Base-by-base conservation (phyloP, 495 filamentous ascomycete species). In the Hyaloscypha hepaticicola region DNA sequence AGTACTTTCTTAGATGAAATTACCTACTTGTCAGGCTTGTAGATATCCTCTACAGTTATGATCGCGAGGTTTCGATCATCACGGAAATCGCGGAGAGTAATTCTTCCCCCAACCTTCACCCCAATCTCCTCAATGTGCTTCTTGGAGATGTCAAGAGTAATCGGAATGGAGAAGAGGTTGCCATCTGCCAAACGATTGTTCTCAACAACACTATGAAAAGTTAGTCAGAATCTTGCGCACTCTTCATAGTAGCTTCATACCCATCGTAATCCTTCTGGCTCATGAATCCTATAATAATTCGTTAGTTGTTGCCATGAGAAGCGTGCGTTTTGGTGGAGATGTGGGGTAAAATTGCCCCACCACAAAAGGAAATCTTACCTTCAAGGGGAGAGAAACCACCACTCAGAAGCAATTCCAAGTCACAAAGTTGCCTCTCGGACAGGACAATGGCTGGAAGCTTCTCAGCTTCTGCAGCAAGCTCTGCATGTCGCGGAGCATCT, bases 381-480 rank as follows among this genome's bases (percentile, higher is more conserved):
- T 98, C 96, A 24, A 99, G 85, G 56, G 95, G 95, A 68, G 92
- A 96, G 80, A 99, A 99, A 60, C 96, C 95, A 72, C 95, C 95
- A 79, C 87, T 97, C 78, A 98, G 86, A 67, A 99, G 89, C 81
- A 99, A 75, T 76, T 99, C 95, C 68, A 99, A 84, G 82, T 99
- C 95, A 78, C 95, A 99, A 24, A 99, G 86, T 78, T 99, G 95
- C 66, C 95, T 86, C 84, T 99, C 95, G 38, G 85, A 87, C 70
- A 99, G 84, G 52, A 89, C 78, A 69, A 99, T 85, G 19, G 95
- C 91, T 33, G 91, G 91, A 50, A 98, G 85, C 11, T 75, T 88
- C 79, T 96, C 93, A 11, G 94, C 93, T 78, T 99, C 95, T 27
- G 81, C 85, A 9, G 80, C 81, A 58, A 99, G 88, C 77, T 96